Conservation (phyloP, 768 basidiomycete genomes). For the Collybiopsis confluens region DNA sequence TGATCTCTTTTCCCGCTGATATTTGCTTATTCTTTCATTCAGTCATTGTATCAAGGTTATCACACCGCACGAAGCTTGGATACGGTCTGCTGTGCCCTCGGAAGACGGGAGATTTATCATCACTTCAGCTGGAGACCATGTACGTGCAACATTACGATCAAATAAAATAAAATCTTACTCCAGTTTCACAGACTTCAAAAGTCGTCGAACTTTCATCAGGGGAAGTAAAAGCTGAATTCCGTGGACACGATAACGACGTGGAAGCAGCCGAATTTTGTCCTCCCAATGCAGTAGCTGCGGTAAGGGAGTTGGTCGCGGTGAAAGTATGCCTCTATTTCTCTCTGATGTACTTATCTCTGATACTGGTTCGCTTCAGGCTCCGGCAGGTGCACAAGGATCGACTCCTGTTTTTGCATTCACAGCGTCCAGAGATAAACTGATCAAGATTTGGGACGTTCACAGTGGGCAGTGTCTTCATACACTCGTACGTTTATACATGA, state of each 20-base stretch:
- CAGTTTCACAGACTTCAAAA: conserved; percentile 48
- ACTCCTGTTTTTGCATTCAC: conserved; percentile 53
- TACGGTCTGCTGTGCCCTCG: conserved; percentile 43
- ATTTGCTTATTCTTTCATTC: background rate
- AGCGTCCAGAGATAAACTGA: conserved; percentile 68
- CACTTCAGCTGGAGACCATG: conserved; percentile 68
- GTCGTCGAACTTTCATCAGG: conserved; percentile 58
- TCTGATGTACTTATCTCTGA: conserved; percentile 8
- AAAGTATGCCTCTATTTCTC: conserved; percentile 28
- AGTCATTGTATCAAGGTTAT: conserved; percentile 68
- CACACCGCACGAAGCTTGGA: conserved; percentile 63
- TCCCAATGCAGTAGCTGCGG: conserved; percentile 46
- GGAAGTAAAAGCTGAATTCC: conserved; percentile 58
- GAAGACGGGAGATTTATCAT: conserved; percentile 54
- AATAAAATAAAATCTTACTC: background rate
- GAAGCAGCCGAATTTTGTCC: conserved; percentile 70
- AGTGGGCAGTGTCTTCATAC: conserved; percentile 61
- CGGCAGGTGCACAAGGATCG: conserved; percentile 18
- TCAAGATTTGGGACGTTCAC: conserved; percentile 69
- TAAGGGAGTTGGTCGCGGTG: conserved; percentile 57
- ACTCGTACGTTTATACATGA: conserved; percentile 41
- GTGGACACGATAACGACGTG: conserved; percentile 71
- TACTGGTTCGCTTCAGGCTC: conserved; percentile 9
- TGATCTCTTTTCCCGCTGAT: background rate
- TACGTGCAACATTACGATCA: conserved; percentile 21